Percentiles rank a stretch among this genome's conserved stretches.
phyloP scores from a whole-genome alignment of 148 eudicot genomes.

The Gaultheria prostrata region DNA sequence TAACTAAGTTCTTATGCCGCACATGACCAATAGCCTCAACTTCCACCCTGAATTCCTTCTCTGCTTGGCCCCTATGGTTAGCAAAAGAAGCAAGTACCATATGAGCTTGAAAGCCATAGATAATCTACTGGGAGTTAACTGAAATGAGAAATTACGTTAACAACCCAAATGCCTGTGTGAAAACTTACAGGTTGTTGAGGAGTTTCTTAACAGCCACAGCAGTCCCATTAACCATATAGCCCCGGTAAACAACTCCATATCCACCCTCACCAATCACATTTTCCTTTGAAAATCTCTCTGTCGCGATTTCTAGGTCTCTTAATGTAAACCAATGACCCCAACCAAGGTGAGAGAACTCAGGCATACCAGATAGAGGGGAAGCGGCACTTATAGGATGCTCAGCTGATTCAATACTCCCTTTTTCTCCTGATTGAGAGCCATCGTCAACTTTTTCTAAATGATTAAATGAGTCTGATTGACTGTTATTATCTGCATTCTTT shows the following conservation, averaged over 20 bases:
- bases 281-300: conserved; percentile 63
- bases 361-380: conserved; percentile 71
- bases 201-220: conserved; percentile 79
- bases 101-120: not conserved
- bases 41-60: conserved; percentile 85
- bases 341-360: conserved; percentile 79
- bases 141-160: not conserved
- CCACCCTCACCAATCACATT: conserved; percentile 85
- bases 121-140: not conserved
- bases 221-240: conserved; percentile 62
- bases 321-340: conserved; percentile 95
- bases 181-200: conserved; percentile 72
- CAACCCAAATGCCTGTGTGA: not conserved
- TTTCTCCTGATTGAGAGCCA: conserved; percentile 45
- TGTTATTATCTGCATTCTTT: conserved; percentile 35
- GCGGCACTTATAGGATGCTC: conserved; percentile 35
- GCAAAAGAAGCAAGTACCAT: not conserved
- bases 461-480: conserved; percentile 49
- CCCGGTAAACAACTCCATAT: conserved; percentile 78
- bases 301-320: conserved; percentile 72
- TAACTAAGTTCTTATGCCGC: conserved; percentile 79
- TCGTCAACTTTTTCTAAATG: conserved; percentile 30
- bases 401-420: conserved; percentile 29
- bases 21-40: conserved; percentile 96
- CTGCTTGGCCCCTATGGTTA: conserved; percentile 71